Evolutionary conservation across 2,329 filamentous ascomycete species (phyloP).

Genomic region (Colletotrichum sp.): DNA sequence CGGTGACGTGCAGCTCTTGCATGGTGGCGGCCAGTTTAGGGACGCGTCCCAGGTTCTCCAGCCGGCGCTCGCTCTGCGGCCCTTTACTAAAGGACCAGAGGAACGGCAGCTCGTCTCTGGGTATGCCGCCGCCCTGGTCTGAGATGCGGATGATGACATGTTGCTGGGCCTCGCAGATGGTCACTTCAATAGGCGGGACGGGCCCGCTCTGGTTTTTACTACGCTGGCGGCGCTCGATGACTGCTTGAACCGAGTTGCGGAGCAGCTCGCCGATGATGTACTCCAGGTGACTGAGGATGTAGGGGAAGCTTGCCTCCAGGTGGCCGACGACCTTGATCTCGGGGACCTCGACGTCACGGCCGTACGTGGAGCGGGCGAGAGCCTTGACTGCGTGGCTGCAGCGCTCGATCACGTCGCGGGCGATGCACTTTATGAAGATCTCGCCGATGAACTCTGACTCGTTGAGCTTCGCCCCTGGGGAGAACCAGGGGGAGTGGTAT

Average conservation of each 20-base stretch:
- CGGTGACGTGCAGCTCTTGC: conserved; percentile 75
- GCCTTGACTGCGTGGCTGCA: conserved; percentile 79
- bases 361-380: conserved; percentile 78
- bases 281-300: conserved; percentile 93
- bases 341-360: conserved; percentile 73
- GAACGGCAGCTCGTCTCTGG: conserved; percentile 82
- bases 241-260: conserved; percentile 92
- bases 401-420: conserved; percentile 84
- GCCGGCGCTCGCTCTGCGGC: conserved; percentile 74
- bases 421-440: conserved; percentile 92
- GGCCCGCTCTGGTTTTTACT: conserved; percentile 23
- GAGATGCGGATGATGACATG: conserved; percentile 97
- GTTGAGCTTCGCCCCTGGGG: conserved; percentile 75
- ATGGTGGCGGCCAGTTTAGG: conserved; percentile 93
- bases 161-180: conserved; percentile 91
- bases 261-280: conserved; percentile 97
- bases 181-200: conserved; percentile 84
- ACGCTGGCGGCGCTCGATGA: conserved; percentile 75
- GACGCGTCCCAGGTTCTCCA: conserved; percentile 86
- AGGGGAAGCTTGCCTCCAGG: conserved; percentile 89
- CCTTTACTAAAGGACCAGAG: conserved; percentile 98
- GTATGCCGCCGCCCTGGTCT: conserved; percentile 92
- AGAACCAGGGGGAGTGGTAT: conserved; percentile 90
- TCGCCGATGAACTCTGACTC: conserved; percentile 90
- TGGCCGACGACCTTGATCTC: conserved; percentile 86